These are phyloP conservation scores for Beauveria sp. DNA, from an alignment of 2,329 filamentous ascomycete species.

Conservation along the genomic window DNA sequence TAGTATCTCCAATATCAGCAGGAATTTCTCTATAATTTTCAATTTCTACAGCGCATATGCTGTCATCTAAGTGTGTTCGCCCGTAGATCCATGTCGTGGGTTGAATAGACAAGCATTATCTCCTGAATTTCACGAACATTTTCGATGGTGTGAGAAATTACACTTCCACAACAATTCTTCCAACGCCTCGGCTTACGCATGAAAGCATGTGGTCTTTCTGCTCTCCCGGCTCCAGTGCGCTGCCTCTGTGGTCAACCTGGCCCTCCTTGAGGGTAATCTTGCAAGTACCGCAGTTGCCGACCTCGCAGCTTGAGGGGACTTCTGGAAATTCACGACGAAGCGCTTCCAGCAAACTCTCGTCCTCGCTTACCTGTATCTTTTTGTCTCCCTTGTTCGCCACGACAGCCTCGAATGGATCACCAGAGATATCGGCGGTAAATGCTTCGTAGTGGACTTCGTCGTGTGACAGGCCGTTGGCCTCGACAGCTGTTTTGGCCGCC, in stretches of 20 bases:
- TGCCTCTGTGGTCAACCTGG: slow-evolving; percentile 41
- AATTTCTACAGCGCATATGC: too few species aligned
- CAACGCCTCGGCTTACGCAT: slow-evolving; percentile 46
- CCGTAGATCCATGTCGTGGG: too few species aligned
- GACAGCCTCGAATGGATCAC: slow-evolving; percentile 53
- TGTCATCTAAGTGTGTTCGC: too few species aligned
- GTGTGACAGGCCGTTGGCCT: slow-evolving; percentile 34
- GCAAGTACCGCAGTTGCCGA: slow-evolving; percentile 49
- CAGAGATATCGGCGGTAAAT: slow-evolving; percentile 45
- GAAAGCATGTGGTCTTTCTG: slow-evolving; percentile 37
- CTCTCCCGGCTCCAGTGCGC: slow-evolving; percentile 38
- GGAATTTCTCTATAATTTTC: too few species aligned
- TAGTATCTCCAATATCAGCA: too few species aligned
- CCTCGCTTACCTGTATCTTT: slow-evolving; percentile 37
- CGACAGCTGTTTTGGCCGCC: slow-evolving; percentile 35
- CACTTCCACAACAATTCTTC: slow-evolving; percentile 41
- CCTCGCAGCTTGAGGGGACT: slow-evolving; percentile 43
- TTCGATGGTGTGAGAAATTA: slow-evolving; percentile 17
- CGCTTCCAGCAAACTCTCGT: slow-evolving; percentile 44
- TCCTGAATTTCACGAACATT: too few species aligned
- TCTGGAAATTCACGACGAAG: slow-evolving; percentile 35
- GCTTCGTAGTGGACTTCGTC: slow-evolving; percentile 54
- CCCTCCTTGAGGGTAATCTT: slow-evolving; percentile 35
- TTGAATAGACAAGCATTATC: too few species aligned
- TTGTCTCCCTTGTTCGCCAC: slow-evolving; percentile 34